Evolutionary conservation across 1,284 basidiomycete genomes (phyloP).

Genomic region (Ganoderma lucidum): DNA sequence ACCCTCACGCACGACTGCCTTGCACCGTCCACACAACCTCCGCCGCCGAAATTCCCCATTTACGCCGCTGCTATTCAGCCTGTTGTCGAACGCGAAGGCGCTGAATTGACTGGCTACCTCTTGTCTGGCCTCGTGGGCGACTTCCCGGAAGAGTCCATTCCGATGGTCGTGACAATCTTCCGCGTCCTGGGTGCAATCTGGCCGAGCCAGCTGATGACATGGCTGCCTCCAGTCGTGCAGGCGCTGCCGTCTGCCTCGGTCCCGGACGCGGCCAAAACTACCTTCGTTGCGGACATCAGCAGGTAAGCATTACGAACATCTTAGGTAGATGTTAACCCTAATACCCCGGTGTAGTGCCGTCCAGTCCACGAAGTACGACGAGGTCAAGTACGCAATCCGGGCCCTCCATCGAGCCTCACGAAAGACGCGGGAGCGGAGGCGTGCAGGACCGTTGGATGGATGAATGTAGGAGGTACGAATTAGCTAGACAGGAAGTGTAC

Average conservation of each 20-base stretch:
- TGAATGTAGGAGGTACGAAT: conserved; percentile 32
- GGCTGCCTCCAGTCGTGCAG: conserved; percentile 78
- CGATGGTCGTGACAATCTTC: conserved; percentile 81
- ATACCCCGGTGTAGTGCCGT: conserved; percentile 58
- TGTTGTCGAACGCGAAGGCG: conserved; percentile 79
- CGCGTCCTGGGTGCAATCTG: conserved; percentile 73
- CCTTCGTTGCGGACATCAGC: conserved; percentile 79
- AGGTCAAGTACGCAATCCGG: conserved; percentile 81
- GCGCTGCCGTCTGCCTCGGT: conserved; percentile 71
- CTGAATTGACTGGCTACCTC: conserved; percentile 74
- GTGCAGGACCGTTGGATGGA: conserved; percentile 52
- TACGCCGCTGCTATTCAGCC: conserved; percentile 75
- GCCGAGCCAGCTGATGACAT: conserved; percentile 72
- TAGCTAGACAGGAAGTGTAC: conserved; percentile 27
- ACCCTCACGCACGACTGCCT: conserved; percentile 81
- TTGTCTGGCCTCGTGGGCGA: conserved; percentile 84
- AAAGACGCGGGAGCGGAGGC: conserved; percentile 73
- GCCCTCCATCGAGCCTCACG: conserved; percentile 70
- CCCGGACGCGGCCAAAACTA: conserved; percentile 74
- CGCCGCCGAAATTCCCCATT: conserved; percentile 67
- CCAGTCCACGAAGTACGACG: conserved; percentile 70
- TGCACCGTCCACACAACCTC: conserved; percentile 47
- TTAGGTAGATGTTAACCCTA: conserved; percentile 16
- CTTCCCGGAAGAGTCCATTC: conserved; percentile 88
- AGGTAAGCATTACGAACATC: conserved; percentile 57